Evolutionary conservation across 108 stramenopile species (phyloP), one percentile per base, ranked within the genome.

Genomic region (Asterionellopsis glacialis): DNA sequence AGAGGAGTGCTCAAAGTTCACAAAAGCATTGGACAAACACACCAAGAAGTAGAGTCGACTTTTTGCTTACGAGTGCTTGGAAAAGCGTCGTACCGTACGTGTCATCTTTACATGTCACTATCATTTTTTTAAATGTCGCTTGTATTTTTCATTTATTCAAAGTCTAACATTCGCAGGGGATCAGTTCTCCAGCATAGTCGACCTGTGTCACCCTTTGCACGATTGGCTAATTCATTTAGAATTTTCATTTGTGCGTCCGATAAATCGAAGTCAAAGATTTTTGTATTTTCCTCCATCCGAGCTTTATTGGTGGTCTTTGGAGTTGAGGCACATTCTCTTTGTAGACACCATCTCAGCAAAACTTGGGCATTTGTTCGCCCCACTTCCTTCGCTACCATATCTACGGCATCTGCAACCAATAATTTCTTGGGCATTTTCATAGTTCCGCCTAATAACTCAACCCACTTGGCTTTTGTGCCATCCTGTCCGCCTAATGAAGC

Each of bases 401-500:
- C 18, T 18, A 24, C 19, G 24, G 33, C 47, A 48, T 19, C n/a
- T 41, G n/a, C 19, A 23, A 15, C 39, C 16, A 13, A n/a, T 27
- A 48, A 19, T 61, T 15, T 25, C 22, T 19, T 12, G 22, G 23
- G 40, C 2, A 7, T 33, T 33, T 33, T 33, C 33, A 33, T 33
- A 7, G 33, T 33, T 56, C 51, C 23, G 1, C 25, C 52, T 12
- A 51, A 40, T 18, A 90, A 45, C 16, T 44, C 57, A 24, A 67
- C 75, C 85, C 85, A 90, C 33, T 59, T 63, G 9, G 63, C 48
- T 41, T 73, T 72, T 0, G 73, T 70, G 13, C 69, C 70, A 68
- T 90, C 90, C 61, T 87, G 90, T 25, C 90, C 86, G 5, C 90
- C 90, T 40, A 95, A 58, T 21, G 86, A 75, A 9, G 87, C 75